Base-by-base conservation (phyloP, 306 rosid genomes). In the Acacia melanoxylon region DNA sequence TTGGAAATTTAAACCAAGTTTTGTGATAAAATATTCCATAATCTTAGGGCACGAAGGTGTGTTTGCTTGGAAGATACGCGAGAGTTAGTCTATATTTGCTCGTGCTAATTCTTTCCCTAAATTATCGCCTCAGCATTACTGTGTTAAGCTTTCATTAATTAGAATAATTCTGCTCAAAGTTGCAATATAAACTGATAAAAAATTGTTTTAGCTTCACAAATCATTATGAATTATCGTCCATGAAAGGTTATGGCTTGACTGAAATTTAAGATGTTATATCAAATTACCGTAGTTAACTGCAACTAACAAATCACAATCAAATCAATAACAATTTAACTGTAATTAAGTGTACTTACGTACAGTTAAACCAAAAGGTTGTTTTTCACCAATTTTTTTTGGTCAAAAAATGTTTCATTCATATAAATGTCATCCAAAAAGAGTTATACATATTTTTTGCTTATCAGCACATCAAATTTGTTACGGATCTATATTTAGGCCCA, bases 61-160 rank as follows among this genome's bases (percentile, higher is more conserved):
- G 79, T 78, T 77, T 78, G 81, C 87, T 85, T 83, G 89, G 42
- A 80, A 33, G 65, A 70, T 84, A 86, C 68, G 79, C 76, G 24
- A 44, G 83, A 63, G 41, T 20, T 13, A 0, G 20, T 14, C 10
- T 31, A 25, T 78, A n/a, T 37, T 40, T 37, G 12, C 25, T 24
- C 33, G 25, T 25, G 70, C 3, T 78, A 5, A 37, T 37, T 37
- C 49, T 27, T 5, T 62, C 48, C 16, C 82, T 80, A 77, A 80
- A 80, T 80, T 85, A 85, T 68, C 51, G 72, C 48, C 24, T 31
- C 25, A 33, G 72, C 72, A 33, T 67, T 17, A 6, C 22, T 35
- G 22, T 16, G n/a, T 35, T 33, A 33, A 33, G 48, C 25, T 68
- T 63, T 31, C 12, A 29, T 19, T 68, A 10, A 37, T 68, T 19